Conservation (phyloP, 208 protist species). For the Crithidia sp. region DNA sequence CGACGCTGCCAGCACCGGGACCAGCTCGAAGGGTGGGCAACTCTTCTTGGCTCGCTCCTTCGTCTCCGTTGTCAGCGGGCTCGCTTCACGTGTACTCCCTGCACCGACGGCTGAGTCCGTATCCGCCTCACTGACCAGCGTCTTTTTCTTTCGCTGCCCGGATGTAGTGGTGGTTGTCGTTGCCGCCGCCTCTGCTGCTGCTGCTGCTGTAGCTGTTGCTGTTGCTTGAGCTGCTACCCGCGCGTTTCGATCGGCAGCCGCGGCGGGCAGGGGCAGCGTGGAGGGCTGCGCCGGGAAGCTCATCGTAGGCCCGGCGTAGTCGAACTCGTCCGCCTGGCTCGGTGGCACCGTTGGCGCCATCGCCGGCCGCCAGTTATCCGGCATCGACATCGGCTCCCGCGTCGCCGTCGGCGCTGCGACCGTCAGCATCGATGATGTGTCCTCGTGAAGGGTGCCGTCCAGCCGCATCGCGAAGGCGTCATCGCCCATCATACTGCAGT, state of each 20-base stretch:
- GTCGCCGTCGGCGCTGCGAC: background rate
- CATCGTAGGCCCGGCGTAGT: background rate
- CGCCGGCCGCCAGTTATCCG: conserved; percentile 26
- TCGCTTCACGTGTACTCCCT: background rate
- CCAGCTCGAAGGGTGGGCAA: background rate
- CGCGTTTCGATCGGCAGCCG: background rate
- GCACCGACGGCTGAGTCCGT: background rate
- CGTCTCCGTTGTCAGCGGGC: background rate
- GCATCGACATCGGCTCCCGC: conserved; percentile 25
- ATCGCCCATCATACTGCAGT: conserved; percentile 7
- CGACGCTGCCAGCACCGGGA: background rate
- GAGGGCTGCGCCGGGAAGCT: conserved; percentile 9
- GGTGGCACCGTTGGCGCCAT: conserved; percentile 35
- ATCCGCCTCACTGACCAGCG: background rate
- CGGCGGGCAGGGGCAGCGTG: background rate
- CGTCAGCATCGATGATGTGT: conserved; percentile 1
- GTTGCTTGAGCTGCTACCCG: no score
- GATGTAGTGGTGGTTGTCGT: no score
- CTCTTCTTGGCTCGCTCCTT: background rate
- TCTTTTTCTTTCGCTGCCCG: background rate
- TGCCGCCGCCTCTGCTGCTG: no score
- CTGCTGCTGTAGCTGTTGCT: no score
- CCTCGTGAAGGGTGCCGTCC: conserved; percentile 21
- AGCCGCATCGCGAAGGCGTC: conserved; percentile 14
- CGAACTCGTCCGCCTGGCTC: conserved; percentile 25